Evolutionary conservation across 371 early-diverging fungal genomes (phyloP).

Genomic region (Mortierella sp.): DNA sequence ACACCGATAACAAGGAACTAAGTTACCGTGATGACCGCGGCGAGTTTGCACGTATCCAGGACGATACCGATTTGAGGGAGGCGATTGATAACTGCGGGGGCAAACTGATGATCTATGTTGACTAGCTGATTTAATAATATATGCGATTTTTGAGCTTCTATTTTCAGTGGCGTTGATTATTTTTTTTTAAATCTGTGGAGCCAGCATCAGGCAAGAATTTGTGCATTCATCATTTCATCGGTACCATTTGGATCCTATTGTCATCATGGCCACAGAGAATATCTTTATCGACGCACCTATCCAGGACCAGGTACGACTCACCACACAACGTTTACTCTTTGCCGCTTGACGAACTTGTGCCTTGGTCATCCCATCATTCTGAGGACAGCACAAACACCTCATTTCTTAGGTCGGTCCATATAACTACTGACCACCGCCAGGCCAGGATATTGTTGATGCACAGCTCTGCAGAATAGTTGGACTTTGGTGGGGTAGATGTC

Average conservation of each 20-base stretch:
- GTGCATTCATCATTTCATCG: not conserved
- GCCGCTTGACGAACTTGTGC: too few species aligned
- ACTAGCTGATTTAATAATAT: constrained; percentile 8
- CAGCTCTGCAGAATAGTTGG: too few species aligned
- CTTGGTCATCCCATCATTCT: too few species aligned
- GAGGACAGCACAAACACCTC: too few species aligned
- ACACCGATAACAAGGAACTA: constrained; percentile 19
- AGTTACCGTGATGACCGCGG: constrained; percentile 51
- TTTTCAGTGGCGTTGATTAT: not conserved
- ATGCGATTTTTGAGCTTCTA: not conserved
- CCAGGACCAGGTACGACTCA: constrained; percentile 29
- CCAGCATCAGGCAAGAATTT: not conserved
- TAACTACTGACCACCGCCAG: too few species aligned
- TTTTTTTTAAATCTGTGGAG: not conserved
- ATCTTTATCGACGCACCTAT: constrained; percentile 57
- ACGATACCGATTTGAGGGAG: constrained; percentile 38
- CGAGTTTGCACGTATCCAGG: constrained; percentile 35
- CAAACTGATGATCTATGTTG: constrained; percentile 54
- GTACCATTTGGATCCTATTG: not conserved
- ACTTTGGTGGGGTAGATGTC: not conserved
- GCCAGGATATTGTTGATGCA: too few species aligned
- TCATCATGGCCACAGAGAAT: constrained; percentile 13
- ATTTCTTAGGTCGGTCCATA: too few species aligned
- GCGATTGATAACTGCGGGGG: constrained; percentile 52
- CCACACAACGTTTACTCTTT: too few species aligned